Evolutionary conservation across 306 rosid genomes (phyloP).

Genomic region (Phaseolus lunatus): DNA sequence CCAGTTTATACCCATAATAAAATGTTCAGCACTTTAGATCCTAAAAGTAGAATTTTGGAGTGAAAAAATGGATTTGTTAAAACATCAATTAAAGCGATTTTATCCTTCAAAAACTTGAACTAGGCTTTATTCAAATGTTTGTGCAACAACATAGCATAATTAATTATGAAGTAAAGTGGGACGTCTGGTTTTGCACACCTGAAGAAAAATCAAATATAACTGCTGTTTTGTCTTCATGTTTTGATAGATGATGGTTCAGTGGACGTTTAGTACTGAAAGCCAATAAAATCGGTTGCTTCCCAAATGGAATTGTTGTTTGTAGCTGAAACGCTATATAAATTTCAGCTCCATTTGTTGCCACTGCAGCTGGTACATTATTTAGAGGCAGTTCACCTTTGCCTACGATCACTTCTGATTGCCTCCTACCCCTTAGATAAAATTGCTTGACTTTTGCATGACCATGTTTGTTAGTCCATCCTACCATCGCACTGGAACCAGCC

Average conservation of each 20-base stretch:
- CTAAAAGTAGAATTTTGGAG: not conserved
- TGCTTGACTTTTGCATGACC: conserved; percentile 91
- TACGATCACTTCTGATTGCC: conserved; percentile 68
- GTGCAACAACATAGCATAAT: not conserved
- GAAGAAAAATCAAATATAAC: conserved; percentile 79
- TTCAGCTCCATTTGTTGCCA: conserved; percentile 85
- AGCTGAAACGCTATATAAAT: conserved; percentile 93
- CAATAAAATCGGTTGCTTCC: conserved; percentile 76
- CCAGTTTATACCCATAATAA: not conserved
- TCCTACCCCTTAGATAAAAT: conserved; percentile 78
- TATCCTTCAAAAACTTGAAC: not conserved
- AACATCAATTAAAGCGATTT: not conserved
- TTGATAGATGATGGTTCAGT: conserved; percentile 65
- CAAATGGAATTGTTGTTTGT: conserved; percentile 59
- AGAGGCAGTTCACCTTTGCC: conserved; percentile 96
- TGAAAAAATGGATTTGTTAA: not conserved
- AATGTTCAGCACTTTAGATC: not conserved
- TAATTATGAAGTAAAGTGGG: conserved; percentile 10
- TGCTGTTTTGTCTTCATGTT: conserved; percentile 71
- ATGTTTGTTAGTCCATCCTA: conserved; percentile 84
- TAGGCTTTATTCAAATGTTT: not conserved
- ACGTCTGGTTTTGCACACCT: conserved; percentile 60
- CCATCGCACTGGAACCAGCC: conserved; percentile 99
- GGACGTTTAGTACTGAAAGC: conserved; percentile 75
- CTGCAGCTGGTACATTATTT: conserved; percentile 78